phyloP scores from a whole-genome alignment of 306 rosid species.

The Ochetophila trinervis region DNA sequence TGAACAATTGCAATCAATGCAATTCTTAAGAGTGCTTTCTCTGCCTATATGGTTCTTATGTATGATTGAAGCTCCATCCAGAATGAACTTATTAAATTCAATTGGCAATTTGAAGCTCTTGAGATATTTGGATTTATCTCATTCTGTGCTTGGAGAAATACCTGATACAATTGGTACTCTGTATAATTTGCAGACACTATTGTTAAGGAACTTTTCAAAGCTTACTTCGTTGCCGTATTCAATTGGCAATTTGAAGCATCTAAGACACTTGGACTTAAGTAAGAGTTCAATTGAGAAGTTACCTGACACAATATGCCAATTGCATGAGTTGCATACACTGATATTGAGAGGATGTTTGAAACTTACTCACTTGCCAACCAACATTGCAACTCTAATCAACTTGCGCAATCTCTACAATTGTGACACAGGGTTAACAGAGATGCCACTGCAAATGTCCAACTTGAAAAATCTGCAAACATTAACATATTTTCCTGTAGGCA shows the following conservation, averaged over 20 bases:
- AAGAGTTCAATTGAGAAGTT: not conserved
- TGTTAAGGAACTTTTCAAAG: not conserved
- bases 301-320: not conserved
- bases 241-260: not conserved
- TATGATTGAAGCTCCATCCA: no score
- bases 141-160: no score
- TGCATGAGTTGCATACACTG: conserved; percentile 17
- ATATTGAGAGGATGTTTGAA: not conserved
- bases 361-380: conserved; percentile 7
- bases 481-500: not conserved
- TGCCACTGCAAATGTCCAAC: not conserved
- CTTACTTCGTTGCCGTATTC: not conserved
- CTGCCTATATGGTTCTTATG: not conserved
- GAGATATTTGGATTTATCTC: no score
- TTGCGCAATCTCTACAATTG: not conserved
- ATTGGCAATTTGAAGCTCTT: no score
- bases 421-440: not conserved
- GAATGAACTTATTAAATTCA: no score
- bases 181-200: no score
- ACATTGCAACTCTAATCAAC: conserved; percentile 6
- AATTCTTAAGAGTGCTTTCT: not conserved
- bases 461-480: conserved; percentile 6
- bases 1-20: not conserved
- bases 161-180: no score
- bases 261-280: conserved; percentile 11